Evolutionary conservation across 2,329 filamentous ascomycete species (phyloP).

Genomic region (Cryphonectria nitschkei): DNA sequence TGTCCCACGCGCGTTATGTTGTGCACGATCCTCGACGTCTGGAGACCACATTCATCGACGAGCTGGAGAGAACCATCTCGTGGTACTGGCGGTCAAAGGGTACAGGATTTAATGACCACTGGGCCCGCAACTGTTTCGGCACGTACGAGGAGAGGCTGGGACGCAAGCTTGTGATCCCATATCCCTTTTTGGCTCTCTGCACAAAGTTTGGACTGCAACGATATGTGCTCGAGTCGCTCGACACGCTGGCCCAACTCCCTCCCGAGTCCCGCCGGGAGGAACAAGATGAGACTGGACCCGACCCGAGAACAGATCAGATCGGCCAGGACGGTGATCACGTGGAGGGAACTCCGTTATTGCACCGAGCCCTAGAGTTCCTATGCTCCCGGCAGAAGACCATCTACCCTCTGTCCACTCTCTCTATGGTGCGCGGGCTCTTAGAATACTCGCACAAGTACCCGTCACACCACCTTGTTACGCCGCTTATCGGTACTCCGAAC

Average conservation of each 20-base stretch:
- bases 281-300: neutral
- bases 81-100: constrained; percentile 39
- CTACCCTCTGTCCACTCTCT: constrained; percentile 39
- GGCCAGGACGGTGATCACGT: neutral
- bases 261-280: neutral
- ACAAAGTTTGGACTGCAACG: constrained; percentile 39
- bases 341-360: constrained; percentile 36
- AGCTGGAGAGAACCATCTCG: constrained; percentile 36
- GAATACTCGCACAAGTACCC: constrained; percentile 11
- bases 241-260: neutral
- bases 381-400: constrained; percentile 41
- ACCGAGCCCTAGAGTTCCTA: constrained; percentile 40
- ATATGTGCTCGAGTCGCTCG: constrained; percentile 36
- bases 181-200: constrained; percentile 39
- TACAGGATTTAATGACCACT: constrained; percentile 38
- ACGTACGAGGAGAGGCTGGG: constrained; percentile 21
- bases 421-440: constrained; percentile 31
- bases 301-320: neutral
- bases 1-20: constrained; percentile 41
- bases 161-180: constrained; percentile 10
- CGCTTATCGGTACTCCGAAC: constrained; percentile 17
- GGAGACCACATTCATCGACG: constrained; percentile 33
- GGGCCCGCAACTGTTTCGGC: constrained; percentile 38
- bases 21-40: constrained; percentile 29
- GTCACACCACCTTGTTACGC: neutral